Evolutionary conservation across 2,329 filamentous ascomycete species (phyloP).

Genomic region (Neobulgaria alba): DNA sequence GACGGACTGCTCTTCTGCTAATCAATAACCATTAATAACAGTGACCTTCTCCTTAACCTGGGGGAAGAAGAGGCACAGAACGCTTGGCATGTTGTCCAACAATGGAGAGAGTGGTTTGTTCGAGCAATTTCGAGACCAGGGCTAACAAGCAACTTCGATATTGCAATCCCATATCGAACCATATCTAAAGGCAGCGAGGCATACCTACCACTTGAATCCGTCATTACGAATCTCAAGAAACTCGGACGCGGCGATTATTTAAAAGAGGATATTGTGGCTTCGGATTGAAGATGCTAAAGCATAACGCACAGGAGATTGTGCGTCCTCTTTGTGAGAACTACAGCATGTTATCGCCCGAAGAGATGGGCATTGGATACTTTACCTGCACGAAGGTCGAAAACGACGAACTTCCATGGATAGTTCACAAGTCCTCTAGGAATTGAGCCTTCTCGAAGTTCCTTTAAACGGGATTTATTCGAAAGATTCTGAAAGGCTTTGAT

Average conservation of each 20-base stretch:
- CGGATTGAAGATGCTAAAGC: slow-evolving; percentile 19
- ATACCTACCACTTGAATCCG: slow-evolving; percentile 12
- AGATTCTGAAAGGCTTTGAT: too few species aligned
- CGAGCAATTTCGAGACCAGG: neutral
- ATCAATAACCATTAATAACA: too few species aligned
- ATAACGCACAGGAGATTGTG: slow-evolving; percentile 13
- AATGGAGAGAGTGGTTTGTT: slow-evolving; percentile 24
- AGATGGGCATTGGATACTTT: slow-evolving; percentile 16
- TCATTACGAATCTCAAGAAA: slow-evolving; percentile 3
- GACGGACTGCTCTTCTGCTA: slow-evolving; percentile 11
- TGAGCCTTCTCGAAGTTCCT: too few species aligned
- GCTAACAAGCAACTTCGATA: neutral
- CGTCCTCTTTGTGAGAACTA: slow-evolving; percentile 14
- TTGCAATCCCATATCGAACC: slow-evolving; percentile 12
- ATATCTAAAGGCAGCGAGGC: slow-evolving; percentile 16
- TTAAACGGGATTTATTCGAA: too few species aligned
- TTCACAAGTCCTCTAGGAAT: too few species aligned
- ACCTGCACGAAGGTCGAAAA: slow-evolving; percentile 19
- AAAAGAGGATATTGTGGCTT: slow-evolving; percentile 10
- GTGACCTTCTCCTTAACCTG: neutral
- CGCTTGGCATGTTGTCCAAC: slow-evolving; percentile 14
- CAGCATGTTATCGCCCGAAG: slow-evolving; percentile 16
- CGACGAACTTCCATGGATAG: slow-evolving; percentile 20
- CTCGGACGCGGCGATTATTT: slow-evolving; percentile 3
- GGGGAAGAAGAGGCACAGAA: neutral